Base-by-base conservation (phyloP, 2,329 filamentous ascomycete genomes). In the Xylaria sp. region DNA sequence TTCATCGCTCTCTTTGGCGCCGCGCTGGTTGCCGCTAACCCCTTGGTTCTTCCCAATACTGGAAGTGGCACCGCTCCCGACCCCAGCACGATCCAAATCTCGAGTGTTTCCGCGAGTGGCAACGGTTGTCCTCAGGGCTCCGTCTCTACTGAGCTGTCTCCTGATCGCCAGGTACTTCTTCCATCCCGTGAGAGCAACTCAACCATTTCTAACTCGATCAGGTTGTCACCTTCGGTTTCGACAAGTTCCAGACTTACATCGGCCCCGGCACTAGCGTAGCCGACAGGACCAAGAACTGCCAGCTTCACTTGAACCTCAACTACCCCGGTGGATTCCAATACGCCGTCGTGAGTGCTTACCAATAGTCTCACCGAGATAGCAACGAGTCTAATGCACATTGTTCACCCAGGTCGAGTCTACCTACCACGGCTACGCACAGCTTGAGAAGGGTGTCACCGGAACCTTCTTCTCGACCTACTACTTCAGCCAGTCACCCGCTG, bases 241-340 rank as follows among this genome's bases (percentile, higher is more conserved):
- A 84, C 71, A 70, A 74, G 58, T 84, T 84, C 79, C 83, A 84
- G 77, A 83, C 82, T 62, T 84, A 82, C 76, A 84, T 83, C 66
- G 83, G 83, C 2, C 82, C 82, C n/a, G 81, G 79, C 56, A 80
- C 78, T 56, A 66, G 67, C 63, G 70, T 75, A 1, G 68, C 78
- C 18, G 80, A 83, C 69, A 78, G 77, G 73, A 80, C 79, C 74
- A 84, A 84, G 81, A 84, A 84, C 80, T 84, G 83, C 78, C 82
- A 84, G 76, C 81, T 84, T 41, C 82, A 84, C 74, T 73, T 84
- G 66, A 82, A 79, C 75, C 80, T 84, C 68, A 80, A 82, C 75
- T 84, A 84, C 75, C 82, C 83, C 13, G 81, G 82, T 48, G 83
- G 83, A 68, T 84, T 84, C 78, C 82, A 84, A 75, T 84, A 82